Evolutionary conservation across 2,329 filamentous ascomycete genomes (phyloP), one percentile per base, ranked within the genome.

Genomic region (Aspergillus viridinutans): DNA sequence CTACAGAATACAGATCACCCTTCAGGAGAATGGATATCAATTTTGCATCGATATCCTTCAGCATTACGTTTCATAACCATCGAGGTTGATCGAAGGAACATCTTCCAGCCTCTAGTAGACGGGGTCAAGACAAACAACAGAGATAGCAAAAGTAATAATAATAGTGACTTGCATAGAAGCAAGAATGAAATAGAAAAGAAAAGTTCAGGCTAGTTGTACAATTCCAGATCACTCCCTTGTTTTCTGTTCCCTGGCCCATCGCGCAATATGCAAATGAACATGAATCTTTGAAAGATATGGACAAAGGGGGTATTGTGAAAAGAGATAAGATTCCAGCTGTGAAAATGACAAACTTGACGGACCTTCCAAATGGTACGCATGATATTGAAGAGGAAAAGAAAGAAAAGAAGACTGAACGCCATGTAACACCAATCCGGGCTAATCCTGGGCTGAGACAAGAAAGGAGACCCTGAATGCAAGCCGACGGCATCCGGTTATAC

Each of bases 401-500:
- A 32, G 26, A 48, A 47, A 42, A 54, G 38, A 49, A 51, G 45
- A 14, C n/a, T 23, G 14, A 35, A 21, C 21, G 43, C 43, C 20
- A 9, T 14, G 10, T 5, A 43, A 47, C 43, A 23, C 43, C 43
- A 26, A 35, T 35, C 40, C 52, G 38, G 9, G n/a, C 43, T 40
- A 23, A 49, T 35, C 35, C 42, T 23, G 55, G 56, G 47, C 47
- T 25, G 40, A 60, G 38, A 58, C 21, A 56, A 50, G 53, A 59
- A 54, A 57, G 50, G 38, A 38, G 49, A 35, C 42, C 28, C 43
- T n/a, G 26, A 35, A 23, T 17, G 14, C 14, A 38, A 17, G 32
- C 32, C 14, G 14, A 38, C 5, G 32, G 32, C 5, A 14, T 53
- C 23, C 23, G 48, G 32, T 50, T 63, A 69, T 53, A 63, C 65